phyloP scores from a whole-genome alignment of 2,329 filamentous ascomycete genomes.

The Trichophyton mentagrophytes region DNA sequence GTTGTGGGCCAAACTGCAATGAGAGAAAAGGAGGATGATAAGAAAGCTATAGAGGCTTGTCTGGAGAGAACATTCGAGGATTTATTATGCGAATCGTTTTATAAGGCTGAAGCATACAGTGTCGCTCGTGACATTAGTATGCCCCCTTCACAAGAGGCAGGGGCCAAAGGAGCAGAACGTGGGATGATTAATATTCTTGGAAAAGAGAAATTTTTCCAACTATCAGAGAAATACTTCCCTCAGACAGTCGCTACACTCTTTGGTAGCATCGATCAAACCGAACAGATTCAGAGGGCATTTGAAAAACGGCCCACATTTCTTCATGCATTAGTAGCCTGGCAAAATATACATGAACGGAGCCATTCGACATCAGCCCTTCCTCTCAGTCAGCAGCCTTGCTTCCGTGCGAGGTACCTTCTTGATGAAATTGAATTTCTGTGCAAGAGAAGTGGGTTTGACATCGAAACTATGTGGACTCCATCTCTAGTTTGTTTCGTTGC shows the following conservation, averaged over 20 bases:
- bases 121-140: slow-evolving; percentile 59
- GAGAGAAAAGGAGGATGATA: slow-evolving; percentile 56
- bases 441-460: slow-evolving; percentile 53
- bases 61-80: slow-evolving; percentile 44
- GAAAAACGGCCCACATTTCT: slow-evolving; percentile 45
- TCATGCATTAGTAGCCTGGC: slow-evolving; percentile 51
- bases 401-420: slow-evolving; percentile 63
- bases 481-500: slow-evolving; percentile 60
- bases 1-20: slow-evolving; percentile 69
- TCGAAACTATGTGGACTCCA: slow-evolving; percentile 59
- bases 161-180: slow-evolving; percentile 47
- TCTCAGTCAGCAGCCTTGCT: slow-evolving; percentile 73
- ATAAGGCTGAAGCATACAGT: slow-evolving; percentile 69
- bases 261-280: slow-evolving; percentile 64
- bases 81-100: slow-evolving; percentile 57
- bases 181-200: slow-evolving; percentile 59
- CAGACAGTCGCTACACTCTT: slow-evolving; percentile 67
- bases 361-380: slow-evolving; percentile 55
- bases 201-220: slow-evolving; percentile 47
- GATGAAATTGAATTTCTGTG: slow-evolving; percentile 70
- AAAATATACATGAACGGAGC: slow-evolving; percentile 55
- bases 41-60: slow-evolving; percentile 46
- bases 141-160: slow-evolving; percentile 30
- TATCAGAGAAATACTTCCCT: slow-evolving; percentile 58
- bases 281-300: slow-evolving; percentile 56